Evolutionary conservation across 2,329 filamentous ascomycete genomes (phyloP), one percentile per base, ranked within the genome.

Genomic region (Parastagonospora avenae): DNA sequence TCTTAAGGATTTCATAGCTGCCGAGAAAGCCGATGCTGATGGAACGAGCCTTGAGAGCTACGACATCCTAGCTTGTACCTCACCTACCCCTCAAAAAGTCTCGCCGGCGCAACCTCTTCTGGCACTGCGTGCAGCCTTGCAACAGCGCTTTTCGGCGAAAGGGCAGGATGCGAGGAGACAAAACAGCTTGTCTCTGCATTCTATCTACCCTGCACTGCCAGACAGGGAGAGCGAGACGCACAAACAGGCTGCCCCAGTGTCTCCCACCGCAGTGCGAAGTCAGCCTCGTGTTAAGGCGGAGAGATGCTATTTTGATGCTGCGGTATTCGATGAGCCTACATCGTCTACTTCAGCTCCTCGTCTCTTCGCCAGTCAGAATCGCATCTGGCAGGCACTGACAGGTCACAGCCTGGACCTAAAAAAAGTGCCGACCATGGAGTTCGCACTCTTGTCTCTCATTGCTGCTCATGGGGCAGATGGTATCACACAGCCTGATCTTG

Each of bases 321-420:
- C 65, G 12, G 46, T 63, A 8, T 72, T 72, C 36, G 66, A 72
- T 43, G 63, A 67, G 9, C 61, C 63, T 4, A 47, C 59, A 15
- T 35, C 54, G 1, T 52, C 52, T 6, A 59, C 54, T 15, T 60
- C 57, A 8, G 56, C 59, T 4, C 69, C 68, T 19, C 67, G 68
- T 7, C 50, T 73, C 4, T 78, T 57, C 61, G 80, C 83, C 7
- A 84, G 78, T 6, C 75, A 81, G 55, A 79, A 83, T 45, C 76
- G 82, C 31, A 80, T 81, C 24, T 88, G 85, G 84, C 75, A 80
- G 48, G 82, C 84, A 8, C 72, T 87, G 43, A 77, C 85, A 10
- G 85, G 84, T 1, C 85, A 87, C 68, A 78, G 78, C 15, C 78
- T 80, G 19, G 84, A 88, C 59, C 71, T 77, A 12, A 77, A 76